A percentile compares a stretch with the other conserved stretches of the same genome.
phyloP scores from a whole-genome alignment of 805 yeast genomes.

The Kurtzmaniella fragi region DNA sequence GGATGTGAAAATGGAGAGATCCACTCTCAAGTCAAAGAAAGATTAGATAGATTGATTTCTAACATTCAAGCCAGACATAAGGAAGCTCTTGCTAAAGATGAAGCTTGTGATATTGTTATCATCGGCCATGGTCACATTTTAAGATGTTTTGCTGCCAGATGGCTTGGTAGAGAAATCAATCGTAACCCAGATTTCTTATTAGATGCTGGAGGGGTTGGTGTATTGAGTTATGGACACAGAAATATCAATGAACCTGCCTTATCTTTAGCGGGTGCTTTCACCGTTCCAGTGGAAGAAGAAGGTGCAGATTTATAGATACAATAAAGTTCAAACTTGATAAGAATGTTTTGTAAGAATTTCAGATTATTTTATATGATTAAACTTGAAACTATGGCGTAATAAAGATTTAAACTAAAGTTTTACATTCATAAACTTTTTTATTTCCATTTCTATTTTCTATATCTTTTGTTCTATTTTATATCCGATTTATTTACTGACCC shows the following conservation, averaged over 20 bases:
- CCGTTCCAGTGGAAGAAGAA: constrained; percentile 62
- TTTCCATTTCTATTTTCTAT: too few species aligned
- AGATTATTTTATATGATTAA: not conserved
- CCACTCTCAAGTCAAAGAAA: constrained; percentile 55
- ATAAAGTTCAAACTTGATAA: not conserved
- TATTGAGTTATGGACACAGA: constrained; percentile 83
- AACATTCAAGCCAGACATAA: constrained; percentile 59
- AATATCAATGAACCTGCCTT: constrained; percentile 84
- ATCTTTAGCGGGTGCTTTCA: constrained; percentile 77
- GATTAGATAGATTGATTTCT: constrained; percentile 68
- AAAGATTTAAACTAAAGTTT: too few species aligned
- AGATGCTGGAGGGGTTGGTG: constrained; percentile 96
- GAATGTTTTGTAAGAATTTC: not conserved
- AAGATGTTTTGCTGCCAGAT: constrained; percentile 83
- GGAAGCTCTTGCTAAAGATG: constrained; percentile 44
- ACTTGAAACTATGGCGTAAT: too few species aligned
- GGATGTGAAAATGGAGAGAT: constrained; percentile 92
- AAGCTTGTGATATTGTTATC: constrained; percentile 68
- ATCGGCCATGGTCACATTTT: constrained; percentile 94
- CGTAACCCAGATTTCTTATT: constrained; percentile 75
- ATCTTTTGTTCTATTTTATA: too few species aligned
- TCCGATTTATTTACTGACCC: too few species aligned
- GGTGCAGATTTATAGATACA: constrained; percentile 7
- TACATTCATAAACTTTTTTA: too few species aligned
- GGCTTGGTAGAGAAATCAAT: constrained; percentile 62